A percentile compares a stretch with the other conserved stretches of the same genome.
Evolutionary conservation across 1,139 yeast species (phyloP).

Genomic region (Geotrichum siamense): DNA sequence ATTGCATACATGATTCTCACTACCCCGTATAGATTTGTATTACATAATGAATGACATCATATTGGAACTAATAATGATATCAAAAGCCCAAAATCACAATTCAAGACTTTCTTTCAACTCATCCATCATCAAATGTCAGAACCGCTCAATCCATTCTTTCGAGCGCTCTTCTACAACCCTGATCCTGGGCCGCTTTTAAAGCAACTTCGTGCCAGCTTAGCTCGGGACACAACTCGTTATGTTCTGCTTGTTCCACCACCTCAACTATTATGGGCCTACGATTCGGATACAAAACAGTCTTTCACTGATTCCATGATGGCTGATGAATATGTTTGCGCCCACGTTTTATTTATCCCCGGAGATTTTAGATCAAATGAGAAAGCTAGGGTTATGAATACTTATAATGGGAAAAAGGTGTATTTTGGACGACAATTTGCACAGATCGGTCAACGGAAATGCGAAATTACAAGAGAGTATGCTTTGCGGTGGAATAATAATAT

Average conservation of each 20-base stretch:
- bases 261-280: constrained; percentile 38
- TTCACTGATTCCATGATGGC: constrained; percentile 53
- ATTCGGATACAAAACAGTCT: constrained; percentile 42
- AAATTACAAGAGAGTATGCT: constrained; percentile 41
- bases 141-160: constrained; percentile 22
- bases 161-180: constrained; percentile 12
- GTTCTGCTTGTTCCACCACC: constrained; percentile 17
- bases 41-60: too few species aligned
- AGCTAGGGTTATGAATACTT: constrained; percentile 47
- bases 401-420: constrained; percentile 52
- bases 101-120: too few species aligned
- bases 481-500: constrained; percentile 44
- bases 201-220: constrained; percentile 9
- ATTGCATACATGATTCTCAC: too few species aligned
- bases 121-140: constrained; percentile 61
- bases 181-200: constrained; percentile 16
- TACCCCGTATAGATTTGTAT: too few species aligned
- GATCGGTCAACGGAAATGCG: constrained; percentile 22
- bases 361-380: constrained; percentile 37
- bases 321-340: constrained; percentile 65
- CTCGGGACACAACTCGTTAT: constrained; percentile 14
- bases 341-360: constrained; percentile 45
- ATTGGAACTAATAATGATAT: too few species aligned
- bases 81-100: too few species aligned
- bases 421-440: constrained; percentile 51